Conservation (phyloP, 495 filamentous ascomycete genomes). For the Penicillium daleae region DNA sequence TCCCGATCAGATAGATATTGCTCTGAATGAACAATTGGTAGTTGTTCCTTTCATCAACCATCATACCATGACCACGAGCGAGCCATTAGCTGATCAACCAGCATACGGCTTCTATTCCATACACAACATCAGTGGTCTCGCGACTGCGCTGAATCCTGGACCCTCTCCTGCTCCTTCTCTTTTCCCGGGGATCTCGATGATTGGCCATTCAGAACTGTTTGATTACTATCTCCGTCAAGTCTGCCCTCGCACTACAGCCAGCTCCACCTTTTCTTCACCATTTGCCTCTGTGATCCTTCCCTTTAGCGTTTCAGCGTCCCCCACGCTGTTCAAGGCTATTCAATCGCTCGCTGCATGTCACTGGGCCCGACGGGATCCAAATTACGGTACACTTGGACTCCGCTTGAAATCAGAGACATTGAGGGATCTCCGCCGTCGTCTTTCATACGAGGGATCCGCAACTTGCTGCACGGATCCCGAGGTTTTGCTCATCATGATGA, state of each 20-base stretch:
- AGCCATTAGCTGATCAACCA: slow-evolving; percentile 1
- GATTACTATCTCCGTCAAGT: slow-evolving; percentile 50
- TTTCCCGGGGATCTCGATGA: slow-evolving; percentile 35
- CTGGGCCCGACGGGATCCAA: slow-evolving; percentile 36
- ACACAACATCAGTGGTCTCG: slow-evolving; percentile 1
- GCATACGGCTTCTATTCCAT: slow-evolving; percentile 8
- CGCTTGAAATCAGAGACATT: slow-evolving; percentile 44
- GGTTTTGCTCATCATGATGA: slow-evolving; percentile 49
- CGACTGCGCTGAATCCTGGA: slow-evolving; percentile 2
- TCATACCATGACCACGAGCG: background rate
- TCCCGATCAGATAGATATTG: slow-evolving; percentile 34
- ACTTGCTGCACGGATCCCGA: slow-evolving; percentile 40
- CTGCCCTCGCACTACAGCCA: slow-evolving; percentile 47
- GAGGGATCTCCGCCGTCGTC: slow-evolving; percentile 41
- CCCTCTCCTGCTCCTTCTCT: slow-evolving; percentile 29
- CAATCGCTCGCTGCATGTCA: slow-evolving; percentile 47
- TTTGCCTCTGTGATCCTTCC: slow-evolving; percentile 48
- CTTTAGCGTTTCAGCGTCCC: slow-evolving; percentile 43
- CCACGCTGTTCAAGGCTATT: slow-evolving; percentile 43
- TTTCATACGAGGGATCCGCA: slow-evolving; percentile 31
- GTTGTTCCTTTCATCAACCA: slow-evolving; percentile 19
- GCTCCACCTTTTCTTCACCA: slow-evolving; percentile 40
- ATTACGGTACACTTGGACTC: slow-evolving; percentile 37
- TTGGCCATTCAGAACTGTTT: slow-evolving; percentile 38
- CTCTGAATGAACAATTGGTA: slow-evolving; percentile 31